Evolutionary conservation across 768 basidiomycete genomes (phyloP), one percentile per base, ranked within the genome.

Genomic region (Tulasnella calospora): DNA sequence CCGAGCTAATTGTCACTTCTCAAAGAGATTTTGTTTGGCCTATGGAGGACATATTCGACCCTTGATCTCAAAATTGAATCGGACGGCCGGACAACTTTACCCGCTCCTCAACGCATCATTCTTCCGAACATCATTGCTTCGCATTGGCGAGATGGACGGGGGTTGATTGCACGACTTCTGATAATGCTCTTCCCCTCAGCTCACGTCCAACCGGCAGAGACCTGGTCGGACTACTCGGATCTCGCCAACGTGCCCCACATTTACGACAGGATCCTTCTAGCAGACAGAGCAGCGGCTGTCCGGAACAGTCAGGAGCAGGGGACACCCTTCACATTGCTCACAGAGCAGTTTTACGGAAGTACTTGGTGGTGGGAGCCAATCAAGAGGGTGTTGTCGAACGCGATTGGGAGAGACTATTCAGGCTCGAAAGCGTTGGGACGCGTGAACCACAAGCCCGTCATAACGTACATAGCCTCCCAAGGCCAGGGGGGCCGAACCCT

Each of bases 341-440:
- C 90, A 13, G 89, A 91, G 71, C 88, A 87, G 0, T 86, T 97
- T 0, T 91, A 90, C 0, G 93, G 92, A 0, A 92, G 90, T 80
- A 86, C 87, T 19, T 85, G 92, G 82, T 98, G 96, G 96, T 98
- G 95, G 95, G 87, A 87, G 81, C 89, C 93, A 8, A 80, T 86
- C 12, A 0, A 51, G n/a, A 76, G 33, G 1, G 36, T 57, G 51
- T 36, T 76, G 30, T 47, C 17, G 33, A 30, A 76, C 19, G 13
- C 74, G 30, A n/a, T 47, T 61, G 57, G 57, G 30, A 27, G 30
- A 30, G 57, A 61, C 12, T 23, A 61, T 61, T 23, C 23, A 30
- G 30, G 23, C 3, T 61, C 57, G 57, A 30, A 61, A 61, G 57
- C 7, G n/a, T 9, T 23, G 19, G 46, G 23, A 17, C 27, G n/a